phyloP scores from a whole-genome alignment of 306 rosid species.

The Vigna nakashimae region DNA sequence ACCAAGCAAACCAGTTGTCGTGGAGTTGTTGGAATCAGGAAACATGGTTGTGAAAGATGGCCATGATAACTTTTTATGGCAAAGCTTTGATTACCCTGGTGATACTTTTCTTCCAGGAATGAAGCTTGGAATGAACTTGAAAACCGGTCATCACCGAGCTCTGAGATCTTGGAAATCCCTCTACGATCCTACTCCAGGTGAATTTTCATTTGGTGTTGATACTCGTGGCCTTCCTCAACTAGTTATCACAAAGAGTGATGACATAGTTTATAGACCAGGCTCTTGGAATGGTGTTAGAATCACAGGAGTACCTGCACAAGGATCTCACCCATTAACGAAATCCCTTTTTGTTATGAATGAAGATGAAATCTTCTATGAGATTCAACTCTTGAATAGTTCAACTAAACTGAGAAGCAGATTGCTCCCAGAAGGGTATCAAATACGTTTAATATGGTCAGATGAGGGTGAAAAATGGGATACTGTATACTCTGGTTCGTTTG shows the following conservation, averaged over 20 bases:
- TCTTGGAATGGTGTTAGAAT: slow-evolving; percentile 45
- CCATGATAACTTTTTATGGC: slow-evolving; percentile 34
- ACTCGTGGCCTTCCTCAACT: slow-evolving; percentile 39
- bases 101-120: slow-evolving; percentile 41
- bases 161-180: slow-evolving; percentile 20
- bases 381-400: slow-evolving; percentile 15
- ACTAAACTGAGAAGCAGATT: slow-evolving; percentile 18
- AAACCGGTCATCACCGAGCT: slow-evolving; percentile 12
- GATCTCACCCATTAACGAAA: background rate
- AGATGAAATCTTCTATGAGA: slow-evolving; percentile 29
- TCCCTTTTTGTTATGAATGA: slow-evolving; percentile 19
- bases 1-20: background rate
- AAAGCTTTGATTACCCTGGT: slow-evolving; percentile 49
- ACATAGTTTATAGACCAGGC: slow-evolving; percentile 10
- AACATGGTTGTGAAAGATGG: slow-evolving; percentile 41
- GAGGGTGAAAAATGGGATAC: background rate
- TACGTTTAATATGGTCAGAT: slow-evolving; percentile 35
- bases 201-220: slow-evolving; percentile 21
- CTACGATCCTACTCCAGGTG: slow-evolving; percentile 27
- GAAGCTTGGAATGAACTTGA: slow-evolving; percentile 32
- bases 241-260: background rate
- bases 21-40: slow-evolving; percentile 40
- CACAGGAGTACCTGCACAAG: background rate
- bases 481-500: background rate
- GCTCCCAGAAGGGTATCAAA: slow-evolving; percentile 10